A percentile compares a stretch with the other conserved stretches of the same genome.
These are phyloP conservation scores for Pyrenophora seminiperda DNA, from an alignment of 2,329 filamentous ascomycete species.

Conservation along the genomic window DNA sequence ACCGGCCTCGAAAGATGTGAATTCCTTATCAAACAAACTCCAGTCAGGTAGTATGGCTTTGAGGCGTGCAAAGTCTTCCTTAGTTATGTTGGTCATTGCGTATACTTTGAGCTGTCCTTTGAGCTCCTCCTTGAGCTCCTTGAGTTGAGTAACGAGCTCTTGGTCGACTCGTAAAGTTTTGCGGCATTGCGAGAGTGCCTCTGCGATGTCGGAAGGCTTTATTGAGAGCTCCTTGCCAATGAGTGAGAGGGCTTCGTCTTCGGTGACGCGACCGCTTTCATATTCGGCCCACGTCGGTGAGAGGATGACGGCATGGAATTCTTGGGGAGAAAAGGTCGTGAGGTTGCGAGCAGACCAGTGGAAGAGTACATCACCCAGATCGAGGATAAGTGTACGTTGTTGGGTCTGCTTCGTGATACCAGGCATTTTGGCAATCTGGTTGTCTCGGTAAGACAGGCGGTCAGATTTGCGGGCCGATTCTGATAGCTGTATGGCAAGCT, in stretches of 20 bases:
- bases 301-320: constrained; percentile 31
- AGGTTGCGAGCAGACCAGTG: constrained; percentile 36
- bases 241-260: constrained; percentile 21
- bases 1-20: constrained; percentile 41
- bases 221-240: constrained; percentile 32
- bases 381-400: constrained; percentile 35
- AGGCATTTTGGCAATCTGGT: no score
- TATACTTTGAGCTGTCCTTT: constrained; percentile 28
- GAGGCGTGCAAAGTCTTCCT: constrained; percentile 35
- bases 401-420: neutral
- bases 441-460: no score
- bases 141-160: constrained; percentile 27
- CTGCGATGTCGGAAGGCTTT: constrained; percentile 24
- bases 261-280: constrained; percentile 32
- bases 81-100: constrained; percentile 44
- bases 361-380: constrained; percentile 47
- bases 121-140: constrained; percentile 16
- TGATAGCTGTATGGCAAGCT: no score
- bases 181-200: constrained; percentile 38
- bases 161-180: constrained; percentile 33
- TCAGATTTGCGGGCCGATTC: no score
- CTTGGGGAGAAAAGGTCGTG: constrained; percentile 25
- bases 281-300: constrained; percentile 36
- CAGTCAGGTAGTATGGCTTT: constrained; percentile 32
- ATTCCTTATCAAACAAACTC: constrained; percentile 44